These are phyloP conservation scores for Pseudogymnoascus sp. DNA, from an alignment of 2,329 filamentous ascomycete species.

Conservation along the genomic window DNA sequence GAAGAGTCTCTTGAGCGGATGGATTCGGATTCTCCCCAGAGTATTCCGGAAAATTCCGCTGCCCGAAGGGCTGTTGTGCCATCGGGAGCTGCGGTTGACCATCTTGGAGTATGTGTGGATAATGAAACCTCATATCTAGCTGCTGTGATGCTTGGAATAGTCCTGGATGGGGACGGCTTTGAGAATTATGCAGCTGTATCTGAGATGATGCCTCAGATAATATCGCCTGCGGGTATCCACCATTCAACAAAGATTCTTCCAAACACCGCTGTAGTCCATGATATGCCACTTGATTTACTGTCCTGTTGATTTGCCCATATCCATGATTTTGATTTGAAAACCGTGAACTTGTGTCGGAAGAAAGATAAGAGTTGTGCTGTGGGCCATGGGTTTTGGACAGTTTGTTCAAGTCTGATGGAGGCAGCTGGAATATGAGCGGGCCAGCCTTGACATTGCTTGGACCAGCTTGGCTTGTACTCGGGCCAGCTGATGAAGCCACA, in stretches of 20 bases:
- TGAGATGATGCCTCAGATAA: neutral
- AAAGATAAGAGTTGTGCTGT: neutral
- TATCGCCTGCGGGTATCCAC: neutral
- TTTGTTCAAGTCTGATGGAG: neutral
- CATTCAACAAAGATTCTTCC: neutral
- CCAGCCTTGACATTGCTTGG: neutral
- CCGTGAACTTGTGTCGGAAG: neutral
- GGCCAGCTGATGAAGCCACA: neutral
- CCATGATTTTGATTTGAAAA: neutral
- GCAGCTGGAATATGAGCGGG: neutral
- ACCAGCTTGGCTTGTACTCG: neutral
- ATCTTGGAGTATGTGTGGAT: neutral
- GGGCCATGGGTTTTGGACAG: neutral
- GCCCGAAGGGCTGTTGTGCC: neutral
- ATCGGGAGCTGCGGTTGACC: neutral
- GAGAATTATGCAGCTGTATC: neutral
- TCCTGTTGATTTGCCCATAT: neutral
- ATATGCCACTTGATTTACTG: neutral
- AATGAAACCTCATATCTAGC: neutral
- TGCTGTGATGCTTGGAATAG: neutral
- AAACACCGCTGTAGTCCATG: neutral
- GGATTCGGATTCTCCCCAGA: neutral
- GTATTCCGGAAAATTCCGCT: neutral
- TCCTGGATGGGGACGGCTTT: neutral
- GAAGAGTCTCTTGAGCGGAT: neutral